phyloP scores from a whole-genome alignment of 257 asterid genomes.

The Mitragyna speciosa region DNA sequence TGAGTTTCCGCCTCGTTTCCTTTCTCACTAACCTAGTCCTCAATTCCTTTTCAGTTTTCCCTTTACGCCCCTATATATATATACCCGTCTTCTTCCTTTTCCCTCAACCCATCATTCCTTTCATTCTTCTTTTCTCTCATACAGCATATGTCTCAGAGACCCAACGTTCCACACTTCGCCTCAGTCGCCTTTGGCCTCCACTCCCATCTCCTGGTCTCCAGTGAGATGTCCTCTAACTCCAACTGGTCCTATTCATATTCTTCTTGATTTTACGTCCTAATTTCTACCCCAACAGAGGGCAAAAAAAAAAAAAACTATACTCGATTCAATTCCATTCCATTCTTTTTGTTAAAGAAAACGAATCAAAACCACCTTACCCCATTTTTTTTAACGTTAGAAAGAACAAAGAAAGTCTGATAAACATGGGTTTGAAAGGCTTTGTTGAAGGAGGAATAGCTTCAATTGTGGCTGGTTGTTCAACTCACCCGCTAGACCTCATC shows the following conservation, averaged over 20 bases:
- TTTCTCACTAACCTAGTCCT: not conserved
- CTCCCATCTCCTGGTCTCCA: constrained; percentile 95
- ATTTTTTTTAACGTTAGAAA: not conserved
- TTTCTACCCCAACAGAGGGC: too few relatives aligned
- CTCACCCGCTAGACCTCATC: constrained; percentile 79
- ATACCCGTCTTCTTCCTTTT: constrained; percentile 5
- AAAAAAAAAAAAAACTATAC: not conserved
- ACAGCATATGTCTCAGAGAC: constrained; percentile 80
- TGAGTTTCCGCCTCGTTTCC: constrained; percentile 8
- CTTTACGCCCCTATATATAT: not conserved
- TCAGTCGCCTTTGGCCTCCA: constrained; percentile 73
- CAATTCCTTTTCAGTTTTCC: too few relatives aligned
- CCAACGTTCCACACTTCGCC: constrained; percentile 77
- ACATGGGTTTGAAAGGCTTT: constrained; percentile 82
- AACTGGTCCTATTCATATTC: constrained; percentile 39
- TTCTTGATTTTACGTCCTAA: not conserved
- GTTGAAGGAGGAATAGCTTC: constrained; percentile 94
- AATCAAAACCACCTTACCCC: too few relatives aligned
- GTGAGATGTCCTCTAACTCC: constrained; percentile 77
- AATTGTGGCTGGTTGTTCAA: constrained; percentile 78
- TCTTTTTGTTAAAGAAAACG: not conserved
- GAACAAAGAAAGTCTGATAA: too few relatives aligned
- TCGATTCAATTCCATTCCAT: not conserved
- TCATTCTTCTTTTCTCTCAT: not conserved
- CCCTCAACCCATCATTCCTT: constrained; percentile 9